These are phyloP conservation scores for Bryoerythrophyllum caledonicum DNA, from an alignment of 225 moss, liverwort and hornwort genomes.

Conservation along the genomic window DNA sequence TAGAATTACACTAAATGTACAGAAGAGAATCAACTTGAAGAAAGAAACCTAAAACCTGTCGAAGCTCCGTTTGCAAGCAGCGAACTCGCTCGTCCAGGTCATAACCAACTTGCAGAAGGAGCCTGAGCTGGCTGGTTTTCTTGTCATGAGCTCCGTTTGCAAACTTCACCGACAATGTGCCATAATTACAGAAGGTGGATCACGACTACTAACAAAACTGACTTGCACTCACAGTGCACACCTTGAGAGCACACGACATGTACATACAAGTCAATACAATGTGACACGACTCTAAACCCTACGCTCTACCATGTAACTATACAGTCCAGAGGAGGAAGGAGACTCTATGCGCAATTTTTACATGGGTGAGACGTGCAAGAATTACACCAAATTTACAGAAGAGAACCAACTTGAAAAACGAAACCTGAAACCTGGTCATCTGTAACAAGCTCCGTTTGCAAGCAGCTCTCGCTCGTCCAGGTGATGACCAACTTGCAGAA, in stretches of 20 bases:
- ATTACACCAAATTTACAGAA: constrained; percentile 10
- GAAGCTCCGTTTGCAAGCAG: background rate
- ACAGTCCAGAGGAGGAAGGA: background rate
- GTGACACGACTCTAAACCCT: constrained; percentile 10
- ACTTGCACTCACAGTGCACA: background rate
- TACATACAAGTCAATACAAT: background rate
- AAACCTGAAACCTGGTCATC: background rate
- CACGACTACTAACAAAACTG: background rate
- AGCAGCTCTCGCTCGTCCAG: constrained; percentile 3
- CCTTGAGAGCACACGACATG: background rate
- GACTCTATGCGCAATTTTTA: constrained; percentile 1
- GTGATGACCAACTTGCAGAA: background rate
- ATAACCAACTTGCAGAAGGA: too few relatives aligned
- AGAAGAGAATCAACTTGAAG: background rate
- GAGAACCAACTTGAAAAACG: background rate
- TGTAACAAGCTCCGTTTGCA: constrained; percentile 1
- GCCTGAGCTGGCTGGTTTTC: too few relatives aligned
- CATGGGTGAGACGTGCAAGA: constrained; percentile 10
- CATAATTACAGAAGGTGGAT: background rate
- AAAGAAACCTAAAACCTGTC: background rate
- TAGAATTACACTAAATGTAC: constrained; percentile 14
- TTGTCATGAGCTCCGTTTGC: too few relatives aligned
- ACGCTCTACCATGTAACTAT: background rate
- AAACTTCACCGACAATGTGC: too few relatives aligned
- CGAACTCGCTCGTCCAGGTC: constrained; percentile 2